Conservation (phyloP, 192 early-diverging fungal species). For the Podila epicladia region DNA sequence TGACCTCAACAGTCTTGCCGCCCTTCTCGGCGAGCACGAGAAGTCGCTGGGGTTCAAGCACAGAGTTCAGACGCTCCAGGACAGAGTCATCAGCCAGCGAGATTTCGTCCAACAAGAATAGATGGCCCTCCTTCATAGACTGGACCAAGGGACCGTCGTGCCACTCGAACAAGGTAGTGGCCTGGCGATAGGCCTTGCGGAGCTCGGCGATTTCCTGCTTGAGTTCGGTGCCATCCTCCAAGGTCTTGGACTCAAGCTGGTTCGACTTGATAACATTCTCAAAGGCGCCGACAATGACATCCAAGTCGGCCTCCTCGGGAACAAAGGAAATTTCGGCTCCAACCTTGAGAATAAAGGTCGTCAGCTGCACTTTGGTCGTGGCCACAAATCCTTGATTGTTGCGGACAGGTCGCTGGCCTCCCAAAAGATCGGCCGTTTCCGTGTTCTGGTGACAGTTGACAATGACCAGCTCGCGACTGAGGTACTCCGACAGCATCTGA, state of each 20-base stretch:
- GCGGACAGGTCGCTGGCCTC: slow-evolving; percentile 92
- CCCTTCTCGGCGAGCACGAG: slow-evolving; percentile 94
- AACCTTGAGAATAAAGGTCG: slow-evolving; percentile 17
- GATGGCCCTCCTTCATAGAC: slow-evolving; percentile 85
- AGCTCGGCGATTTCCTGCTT: slow-evolving; percentile 19
- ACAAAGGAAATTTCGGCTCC: slow-evolving; percentile 24
- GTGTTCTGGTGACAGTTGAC: slow-evolving; percentile 98
- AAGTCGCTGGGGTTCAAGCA: slow-evolving; percentile 86
- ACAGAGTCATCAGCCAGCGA: slow-evolving; percentile 99
- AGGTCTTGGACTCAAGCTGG: slow-evolving; percentile 16
- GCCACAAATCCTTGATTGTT: slow-evolving; percentile 68
- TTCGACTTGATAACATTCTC: slow-evolving; percentile 30
- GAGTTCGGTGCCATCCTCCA: slow-evolving; percentile 40
- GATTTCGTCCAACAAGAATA: slow-evolving; percentile 98
- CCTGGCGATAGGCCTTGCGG: slow-evolving; percentile 50
- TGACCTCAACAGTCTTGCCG: slow-evolving; percentile 74
- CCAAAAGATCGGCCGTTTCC: slow-evolving; percentile 94
- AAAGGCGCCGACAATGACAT: slow-evolving; percentile 40
- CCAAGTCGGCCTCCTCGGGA: slow-evolving; percentile 34
- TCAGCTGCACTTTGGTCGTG: slow-evolving; percentile 58
- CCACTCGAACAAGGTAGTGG: slow-evolving; percentile 90
- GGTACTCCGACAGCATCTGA: slow-evolving; percentile 85
- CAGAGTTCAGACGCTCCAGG: slow-evolving; percentile 94
- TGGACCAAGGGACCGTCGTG: slow-evolving; percentile 94
- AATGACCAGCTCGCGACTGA: slow-evolving; percentile 73